Base-by-base conservation (phyloP, 768 basidiomycete genomes). In the Collybia nuda region DNA sequence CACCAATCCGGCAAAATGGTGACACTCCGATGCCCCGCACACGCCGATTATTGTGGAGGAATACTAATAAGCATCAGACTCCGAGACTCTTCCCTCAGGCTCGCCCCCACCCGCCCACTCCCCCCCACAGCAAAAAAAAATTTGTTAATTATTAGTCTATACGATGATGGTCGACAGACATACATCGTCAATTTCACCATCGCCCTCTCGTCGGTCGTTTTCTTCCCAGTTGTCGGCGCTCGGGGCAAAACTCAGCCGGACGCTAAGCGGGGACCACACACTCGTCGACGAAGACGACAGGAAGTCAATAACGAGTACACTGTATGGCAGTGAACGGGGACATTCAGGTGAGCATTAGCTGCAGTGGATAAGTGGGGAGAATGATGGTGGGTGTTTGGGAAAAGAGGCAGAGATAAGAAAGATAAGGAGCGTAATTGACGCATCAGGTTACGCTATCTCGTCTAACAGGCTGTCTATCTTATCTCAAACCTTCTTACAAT, bases 181-280 rank as follows among this genome's bases (percentile, higher is more conserved):
- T 12, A 17, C 8, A 23, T 23, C 8, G n/a, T 23, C 46, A 15
- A 5, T 17, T 5, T 38, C 46, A 2, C 46, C 37, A 6, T 47
- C 45, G 32, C 35, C 35, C 22, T 12, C 15, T 28, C 36, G 15
- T n/a, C 21, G 22, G 9, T 9, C 46, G 4, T 47, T 47, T 7
- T 47, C 46, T 6, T 18, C 21, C 26, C 37, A 47, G 15, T 26
- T 47, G 0, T 39, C 37, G 1, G 46, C 23, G 18, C 18, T 47
- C 22, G 46, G 46, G 8, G 46, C 46, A 38, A 47, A 47, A 26
- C 9, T 47, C 1, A 35, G 36, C 17, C 37, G 46, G n/a, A 38
- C 46, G 7, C 36, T 47, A 5, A 47, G 46, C 36, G 39, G 8
- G 11, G 46, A 47, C 23, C 24, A 28, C 12, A 47, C 46, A 17